phyloP scores from a whole-genome alignment of 2,329 filamentous ascomycete species.

The Microascus cirrosus region DNA sequence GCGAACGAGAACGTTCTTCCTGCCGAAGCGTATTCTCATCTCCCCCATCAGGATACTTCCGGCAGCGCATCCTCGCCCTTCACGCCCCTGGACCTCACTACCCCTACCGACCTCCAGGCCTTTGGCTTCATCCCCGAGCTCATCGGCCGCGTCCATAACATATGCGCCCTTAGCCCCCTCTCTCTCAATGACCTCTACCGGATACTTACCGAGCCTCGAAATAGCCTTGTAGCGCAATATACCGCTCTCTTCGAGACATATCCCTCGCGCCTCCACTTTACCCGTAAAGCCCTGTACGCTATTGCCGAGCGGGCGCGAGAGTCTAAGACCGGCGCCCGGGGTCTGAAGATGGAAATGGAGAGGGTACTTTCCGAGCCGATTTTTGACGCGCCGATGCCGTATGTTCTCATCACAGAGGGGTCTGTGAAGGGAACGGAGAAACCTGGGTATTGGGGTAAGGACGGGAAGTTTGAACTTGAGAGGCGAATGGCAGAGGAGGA shows the following conservation, averaged over 20 bases:
- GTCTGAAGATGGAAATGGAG: constrained; percentile 72
- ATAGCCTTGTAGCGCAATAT: constrained; percentile 82
- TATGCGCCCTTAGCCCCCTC: constrained; percentile 73
- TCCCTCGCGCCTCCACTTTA: constrained; percentile 75
- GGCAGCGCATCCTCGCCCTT: constrained; percentile 34
- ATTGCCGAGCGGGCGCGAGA: constrained; percentile 58
- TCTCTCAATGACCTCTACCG: constrained; percentile 59
- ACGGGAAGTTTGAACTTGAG: constrained; percentile 59
- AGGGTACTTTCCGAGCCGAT: constrained; percentile 67
- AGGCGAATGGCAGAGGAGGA: constrained; percentile 56
- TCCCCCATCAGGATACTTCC: constrained; percentile 37
- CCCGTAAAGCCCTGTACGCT: constrained; percentile 65
- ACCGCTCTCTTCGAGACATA: constrained; percentile 72
- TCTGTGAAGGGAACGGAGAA: constrained; percentile 54
- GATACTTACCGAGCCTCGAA: constrained; percentile 85
- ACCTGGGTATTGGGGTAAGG: constrained; percentile 55
- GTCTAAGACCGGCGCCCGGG: constrained; percentile 64
- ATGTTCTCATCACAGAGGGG: constrained; percentile 61
- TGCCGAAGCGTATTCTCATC: constrained; percentile 44
- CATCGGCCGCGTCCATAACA: constrained; percentile 89
- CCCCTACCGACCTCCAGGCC: constrained; percentile 64
- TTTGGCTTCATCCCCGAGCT: constrained; percentile 92
- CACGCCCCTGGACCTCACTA: constrained; percentile 59
- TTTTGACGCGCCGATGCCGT: constrained; percentile 69
- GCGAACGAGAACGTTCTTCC: constrained; percentile 40